Evolutionary conservation across 148 eudicot species (phyloP), one percentile per base, ranked within the genome.

Genomic region (Agrostemma githago): DNA sequence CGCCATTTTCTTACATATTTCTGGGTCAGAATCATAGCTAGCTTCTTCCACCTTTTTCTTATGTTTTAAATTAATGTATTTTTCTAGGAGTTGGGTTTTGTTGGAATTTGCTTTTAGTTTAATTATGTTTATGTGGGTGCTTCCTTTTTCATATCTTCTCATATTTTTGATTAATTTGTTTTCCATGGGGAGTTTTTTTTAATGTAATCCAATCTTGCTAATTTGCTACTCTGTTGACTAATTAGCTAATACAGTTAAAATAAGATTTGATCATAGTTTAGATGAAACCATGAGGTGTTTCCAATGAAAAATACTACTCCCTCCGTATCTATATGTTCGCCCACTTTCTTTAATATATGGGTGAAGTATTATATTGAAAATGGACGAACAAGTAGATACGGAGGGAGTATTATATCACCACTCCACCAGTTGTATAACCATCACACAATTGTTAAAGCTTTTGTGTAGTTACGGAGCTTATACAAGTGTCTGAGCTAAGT

Each of bases 1-100:
- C 34, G 10, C 19, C 11, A 38, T 65, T 65, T 65, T 65, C n/a
- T 40, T 40, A 5, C 68, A 5, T 70, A 34, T 46, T 44, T 8
- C 4, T 44, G 15, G 53, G 80, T 77, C 56, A 71, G 71, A 41
- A 62, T 51, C 43, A 21, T 46, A 51, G 56, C 56, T n/a, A 51
- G 56, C 56, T n/a, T 51, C 2, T 61, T 12, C 14, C 46, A 38
- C n/a, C 38, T 53, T 6, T 4, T 8, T 51, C n/a, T 51, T 67
- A 2, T 67, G 19, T 19, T 54, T 66, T 63, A 76, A 39, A 42
- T 76, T 69, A 2, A 2, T 17, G 60, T 56, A 19, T 41, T 44
- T 11, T 21, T 43, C 68, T 26, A 26, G 34, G 1, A 26, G 1
- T 34, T 68, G 42, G 34, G 72, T 26, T 68, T 68, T 12, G 58